Percentiles rank a stretch among this genome's conserved stretches.
These are phyloP conservation scores for Meripilus lineatus DNA, from an alignment of 1,284 basidiomycete species.

Conservation along the genomic window DNA sequence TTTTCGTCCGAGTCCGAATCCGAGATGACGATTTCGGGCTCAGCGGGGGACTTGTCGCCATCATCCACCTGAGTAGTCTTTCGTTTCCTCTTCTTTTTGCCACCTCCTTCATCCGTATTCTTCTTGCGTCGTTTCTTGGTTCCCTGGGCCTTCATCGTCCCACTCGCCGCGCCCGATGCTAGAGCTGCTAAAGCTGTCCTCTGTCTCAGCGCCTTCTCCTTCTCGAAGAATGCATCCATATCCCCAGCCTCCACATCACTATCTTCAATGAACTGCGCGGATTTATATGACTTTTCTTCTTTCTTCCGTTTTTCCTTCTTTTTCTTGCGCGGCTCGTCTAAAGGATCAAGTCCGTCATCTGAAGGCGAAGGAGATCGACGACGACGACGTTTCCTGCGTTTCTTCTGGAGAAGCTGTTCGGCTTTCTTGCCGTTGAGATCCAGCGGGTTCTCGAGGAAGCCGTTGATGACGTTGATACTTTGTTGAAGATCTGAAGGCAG, in stretches of 20 bases:
- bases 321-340: slow-evolving; percentile 39
- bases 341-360: slow-evolving; percentile 33
- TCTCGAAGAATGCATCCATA: slow-evolving; percentile 68
- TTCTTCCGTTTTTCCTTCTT: slow-evolving; percentile 50
- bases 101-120: slow-evolving; percentile 23
- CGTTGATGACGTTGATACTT: slow-evolving; percentile 66
- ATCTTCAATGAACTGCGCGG: slow-evolving; percentile 86
- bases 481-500: slow-evolving; percentile 58
- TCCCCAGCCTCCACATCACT: slow-evolving; percentile 78
- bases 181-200: slow-evolving; percentile 45
- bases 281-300: slow-evolving; percentile 78
- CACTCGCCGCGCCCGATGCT: slow-evolving; percentile 31
- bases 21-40: slow-evolving; percentile 13
- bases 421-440: slow-evolving; percentile 69
- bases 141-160: slow-evolving; percentile 58
- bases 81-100: slow-evolving; percentile 21
- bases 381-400: slow-evolving; percentile 43
- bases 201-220: slow-evolving; percentile 55
- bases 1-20: slow-evolving; percentile 12
- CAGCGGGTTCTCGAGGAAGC: slow-evolving; percentile 71
- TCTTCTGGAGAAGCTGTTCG: slow-evolving; percentile 62
- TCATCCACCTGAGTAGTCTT: slow-evolving; percentile 13
- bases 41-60: slow-evolving; percentile 7
- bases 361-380: slow-evolving; percentile 42
- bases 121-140: slow-evolving; percentile 62